Evolutionary conservation across 2,329 filamentous ascomycete genomes (phyloP), one percentile per base, ranked within the genome.

Genomic region (Penicillium griseofulvum): DNA sequence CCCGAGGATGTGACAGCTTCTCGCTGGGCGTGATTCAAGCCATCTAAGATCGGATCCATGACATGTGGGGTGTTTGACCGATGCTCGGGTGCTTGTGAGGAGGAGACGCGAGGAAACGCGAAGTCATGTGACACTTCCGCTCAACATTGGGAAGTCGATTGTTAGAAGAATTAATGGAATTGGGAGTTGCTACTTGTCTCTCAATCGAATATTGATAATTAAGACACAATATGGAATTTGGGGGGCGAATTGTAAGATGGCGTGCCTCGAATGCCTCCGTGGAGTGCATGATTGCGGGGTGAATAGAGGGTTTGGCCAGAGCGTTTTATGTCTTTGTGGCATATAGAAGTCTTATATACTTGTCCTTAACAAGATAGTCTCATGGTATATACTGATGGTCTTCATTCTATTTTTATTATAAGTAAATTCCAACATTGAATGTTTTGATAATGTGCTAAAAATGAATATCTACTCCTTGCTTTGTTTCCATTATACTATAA

Each of bases 1-100:
- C 84, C 81, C 4, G 80, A 76, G 6, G 84, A 87, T 8, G 84
- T 83, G 26, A 89, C 87, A 1, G 87, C 87, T 45, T 79, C 78
- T 61, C 76, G 79, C 69, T 90, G 87, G 9, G 85, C 85, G 43
- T 74, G 70, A 72, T 90, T 90, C 54, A 90, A 79, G 33, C 83
- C 85, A 52, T 78, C 71, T 33, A 89, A 77, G 41, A 88, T 76
- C 50, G 72, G 68, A 62, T 81, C 80, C 80, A 84, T 84, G 64
- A 58, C 62, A 55, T 61, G 52, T 50, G 47, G 52, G 52, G 52
- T 19, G 49, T 43, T 41, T 47, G 57, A 38, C 28, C 49, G 41
- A 41, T 43, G 9, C 14, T 42, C 34, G 41, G 31, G 41, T 50
- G 17, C 42, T 47, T 46, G 36, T 52, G 55, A 54, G 55, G 22